phyloP scores from a whole-genome alignment of 148 eudicot genomes.

The Fallopia convolvulus region DNA sequence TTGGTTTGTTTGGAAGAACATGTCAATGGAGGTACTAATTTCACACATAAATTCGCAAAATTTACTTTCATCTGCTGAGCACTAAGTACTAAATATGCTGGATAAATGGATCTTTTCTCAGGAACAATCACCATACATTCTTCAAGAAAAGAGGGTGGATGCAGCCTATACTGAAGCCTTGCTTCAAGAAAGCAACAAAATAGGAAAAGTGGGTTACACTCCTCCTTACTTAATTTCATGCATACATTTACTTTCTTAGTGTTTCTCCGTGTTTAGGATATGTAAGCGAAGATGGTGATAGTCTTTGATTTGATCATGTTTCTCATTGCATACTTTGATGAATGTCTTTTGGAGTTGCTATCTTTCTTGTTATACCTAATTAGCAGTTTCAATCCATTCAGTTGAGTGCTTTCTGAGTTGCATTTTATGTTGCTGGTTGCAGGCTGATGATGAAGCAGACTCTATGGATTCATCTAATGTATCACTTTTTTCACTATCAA shows the following conservation, averaged over 20 bases:
- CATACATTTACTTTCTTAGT: neutral
- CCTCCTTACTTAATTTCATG: neutral
- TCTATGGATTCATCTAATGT: neutral
- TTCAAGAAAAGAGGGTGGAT: constrained; percentile 37
- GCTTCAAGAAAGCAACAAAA: constrained; percentile 32
- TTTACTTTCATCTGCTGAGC: neutral
- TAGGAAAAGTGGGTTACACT: neutral
- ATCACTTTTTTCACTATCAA: neutral
- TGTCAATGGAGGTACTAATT: constrained; percentile 43
- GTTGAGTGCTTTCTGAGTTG: neutral
- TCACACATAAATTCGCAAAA: neutral
- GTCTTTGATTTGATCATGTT: neutral
- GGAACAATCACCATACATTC: constrained; percentile 42
- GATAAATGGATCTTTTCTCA: constrained; percentile 12
- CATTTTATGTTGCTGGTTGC: constrained; percentile 3
- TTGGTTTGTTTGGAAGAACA: constrained; percentile 52
- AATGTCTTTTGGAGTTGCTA: neutral
- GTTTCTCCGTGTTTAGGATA: neutral
- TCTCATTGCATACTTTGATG: neutral
- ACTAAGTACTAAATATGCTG: neutral
- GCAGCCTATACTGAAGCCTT: constrained; percentile 28
- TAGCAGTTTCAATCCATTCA: too few relatives aligned
- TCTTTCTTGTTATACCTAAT: neutral
- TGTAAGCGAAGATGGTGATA: neutral
- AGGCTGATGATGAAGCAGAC: constrained; percentile 9